phyloP scores from a whole-genome alignment of 2,329 filamentous ascomycete species.

The Onygenales sp. region DNA sequence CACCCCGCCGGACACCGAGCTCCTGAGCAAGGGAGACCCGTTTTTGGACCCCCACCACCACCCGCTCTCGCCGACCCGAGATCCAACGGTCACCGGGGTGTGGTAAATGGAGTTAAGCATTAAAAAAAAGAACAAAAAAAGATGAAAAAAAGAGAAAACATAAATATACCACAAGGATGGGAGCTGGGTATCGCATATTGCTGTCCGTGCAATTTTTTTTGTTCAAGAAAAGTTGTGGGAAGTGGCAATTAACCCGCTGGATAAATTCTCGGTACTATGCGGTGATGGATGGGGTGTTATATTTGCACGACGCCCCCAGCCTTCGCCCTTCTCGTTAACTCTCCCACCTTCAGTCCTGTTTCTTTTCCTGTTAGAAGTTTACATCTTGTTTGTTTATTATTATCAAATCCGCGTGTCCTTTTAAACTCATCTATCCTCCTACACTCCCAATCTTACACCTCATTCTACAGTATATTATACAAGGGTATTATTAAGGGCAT shows the following conservation, averaged over 20 bases:
- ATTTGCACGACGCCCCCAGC: background rate
- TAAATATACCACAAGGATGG: background rate
- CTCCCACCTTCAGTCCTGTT: background rate
- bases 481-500: no score
- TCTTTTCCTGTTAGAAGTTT: slow-evolving; percentile 1
- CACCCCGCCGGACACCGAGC: slow-evolving; percentile 31
- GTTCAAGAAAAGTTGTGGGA: background rate
- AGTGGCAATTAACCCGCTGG: background rate
- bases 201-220: background rate
- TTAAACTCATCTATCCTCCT: background rate
- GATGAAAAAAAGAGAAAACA: background rate
- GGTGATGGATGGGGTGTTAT: background rate
- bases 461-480: no score
- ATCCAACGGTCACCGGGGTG: slow-evolving; percentile 34
- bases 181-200: background rate
- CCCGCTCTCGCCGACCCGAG: slow-evolving; percentile 39
- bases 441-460: background rate
- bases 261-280: background rate
- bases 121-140: slow-evolving; percentile 6
- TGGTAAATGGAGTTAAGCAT: slow-evolving; percentile 35
- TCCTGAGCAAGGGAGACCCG: slow-evolving; percentile 29
- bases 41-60: slow-evolving; percentile 42
- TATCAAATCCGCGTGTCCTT: background rate
- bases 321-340: background rate
- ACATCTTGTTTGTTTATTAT: background rate